A percentile compares a stretch with the other conserved stretches of the same genome.
These are phyloP conservation scores for Sphaceloma murrayae DNA, from an alignment of 2,329 filamentous ascomycete species.

Conservation along the genomic window DNA sequence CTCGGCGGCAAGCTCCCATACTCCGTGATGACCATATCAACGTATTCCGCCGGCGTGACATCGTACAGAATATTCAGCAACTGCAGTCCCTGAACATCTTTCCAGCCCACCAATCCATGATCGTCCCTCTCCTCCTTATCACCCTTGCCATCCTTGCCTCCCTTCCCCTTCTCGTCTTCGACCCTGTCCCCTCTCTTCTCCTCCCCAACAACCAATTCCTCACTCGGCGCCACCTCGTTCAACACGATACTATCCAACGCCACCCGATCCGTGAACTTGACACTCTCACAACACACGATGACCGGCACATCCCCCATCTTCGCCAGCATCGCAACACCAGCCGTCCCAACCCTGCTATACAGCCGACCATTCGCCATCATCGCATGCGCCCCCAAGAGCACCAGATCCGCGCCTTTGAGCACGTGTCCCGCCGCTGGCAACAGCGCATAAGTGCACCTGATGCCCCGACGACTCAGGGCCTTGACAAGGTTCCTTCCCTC, in stretches of 20 bases:
- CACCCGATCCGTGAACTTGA: slow-evolving; percentile 89
- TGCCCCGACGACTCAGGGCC: slow-evolving; percentile 56
- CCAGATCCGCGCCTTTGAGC: slow-evolving; percentile 59
- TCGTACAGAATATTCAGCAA: slow-evolving; percentile 77
- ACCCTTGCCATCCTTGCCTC: slow-evolving; percentile 27
- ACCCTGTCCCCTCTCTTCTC: slow-evolving; percentile 14
- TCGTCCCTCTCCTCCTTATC: slow-evolving; percentile 22
- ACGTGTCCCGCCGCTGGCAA: slow-evolving; percentile 68
- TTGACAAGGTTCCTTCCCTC: slow-evolving; percentile 65
- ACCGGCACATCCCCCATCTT: slow-evolving; percentile 67
- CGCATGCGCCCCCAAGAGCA: slow-evolving; percentile 80
- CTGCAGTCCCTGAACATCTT: slow-evolving; percentile 50
- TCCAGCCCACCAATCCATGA: slow-evolving; percentile 43
- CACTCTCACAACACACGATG: slow-evolving; percentile 81
- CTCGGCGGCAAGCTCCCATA: slow-evolving; percentile 77
- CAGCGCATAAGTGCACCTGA: slow-evolving; percentile 72
- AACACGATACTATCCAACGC: slow-evolving; percentile 85
- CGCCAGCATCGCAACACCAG: slow-evolving; percentile 75
- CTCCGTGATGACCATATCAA: slow-evolving; percentile 85
- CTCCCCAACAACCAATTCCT: slow-evolving; percentile 44
- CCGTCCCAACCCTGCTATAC: slow-evolving; percentile 80
- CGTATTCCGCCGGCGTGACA: slow-evolving; percentile 76
- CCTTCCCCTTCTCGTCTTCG: slow-evolving; percentile 18
- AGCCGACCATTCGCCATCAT: slow-evolving; percentile 93
- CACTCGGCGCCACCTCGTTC: slow-evolving; percentile 79